A percentile compares a stretch with the other conserved stretches of the same genome.
phyloP scores from a whole-genome alignment of 768 basidiomycete genomes.

The Collybia sordida region DNA sequence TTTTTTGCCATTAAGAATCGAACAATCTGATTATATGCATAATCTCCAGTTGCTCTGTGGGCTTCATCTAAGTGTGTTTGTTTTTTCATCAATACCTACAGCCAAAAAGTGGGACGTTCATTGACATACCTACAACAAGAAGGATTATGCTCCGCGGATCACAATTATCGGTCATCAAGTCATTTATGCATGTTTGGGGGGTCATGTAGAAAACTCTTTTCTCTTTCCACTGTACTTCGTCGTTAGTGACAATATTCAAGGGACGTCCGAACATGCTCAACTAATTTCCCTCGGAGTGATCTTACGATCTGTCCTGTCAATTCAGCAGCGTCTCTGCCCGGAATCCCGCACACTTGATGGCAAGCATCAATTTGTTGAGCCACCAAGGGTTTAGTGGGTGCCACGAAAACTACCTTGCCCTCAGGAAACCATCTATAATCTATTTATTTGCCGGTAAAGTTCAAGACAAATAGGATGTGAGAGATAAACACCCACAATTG shows the following conservation, averaged over 20 bases:
- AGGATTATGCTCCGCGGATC: slow-evolving; percentile 82
- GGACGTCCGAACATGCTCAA: slow-evolving; percentile 33
- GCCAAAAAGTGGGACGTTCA: not conserved
- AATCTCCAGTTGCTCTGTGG: slow-evolving; percentile 90
- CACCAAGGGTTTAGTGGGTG: slow-evolving; percentile 95
- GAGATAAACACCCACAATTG: slow-evolving; percentile 56
- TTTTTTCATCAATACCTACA: not conserved
- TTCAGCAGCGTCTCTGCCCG: slow-evolving; percentile 80
- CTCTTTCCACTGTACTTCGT: slow-evolving; percentile 60
- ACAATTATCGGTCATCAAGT: slow-evolving; percentile 69
- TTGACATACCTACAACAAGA: slow-evolving; percentile 74
- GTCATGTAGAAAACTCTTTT: slow-evolving; percentile 95
- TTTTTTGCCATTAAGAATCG: slow-evolving; percentile 93
- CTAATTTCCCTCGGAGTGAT: slow-evolving; percentile 55
- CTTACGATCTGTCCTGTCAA: slow-evolving; percentile 75
- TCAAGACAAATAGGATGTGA: not conserved
- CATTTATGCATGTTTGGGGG: slow-evolving; percentile 91
- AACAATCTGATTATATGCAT: slow-evolving; percentile 87
- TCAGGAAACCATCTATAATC: slow-evolving; percentile 92
- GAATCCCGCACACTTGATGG: slow-evolving; percentile 91
- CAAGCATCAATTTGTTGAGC: slow-evolving; percentile 94
- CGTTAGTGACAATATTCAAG: not conserved
- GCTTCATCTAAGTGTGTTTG: slow-evolving; percentile 73
- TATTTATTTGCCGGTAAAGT: slow-evolving; percentile 24
- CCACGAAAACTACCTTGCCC: slow-evolving; percentile 92